Percentiles rank a stretch among this genome's conserved stretches.
Conservation (phyloP, 192 early-diverging fungal species). For the Rhizophagus prolifer region DNA sequence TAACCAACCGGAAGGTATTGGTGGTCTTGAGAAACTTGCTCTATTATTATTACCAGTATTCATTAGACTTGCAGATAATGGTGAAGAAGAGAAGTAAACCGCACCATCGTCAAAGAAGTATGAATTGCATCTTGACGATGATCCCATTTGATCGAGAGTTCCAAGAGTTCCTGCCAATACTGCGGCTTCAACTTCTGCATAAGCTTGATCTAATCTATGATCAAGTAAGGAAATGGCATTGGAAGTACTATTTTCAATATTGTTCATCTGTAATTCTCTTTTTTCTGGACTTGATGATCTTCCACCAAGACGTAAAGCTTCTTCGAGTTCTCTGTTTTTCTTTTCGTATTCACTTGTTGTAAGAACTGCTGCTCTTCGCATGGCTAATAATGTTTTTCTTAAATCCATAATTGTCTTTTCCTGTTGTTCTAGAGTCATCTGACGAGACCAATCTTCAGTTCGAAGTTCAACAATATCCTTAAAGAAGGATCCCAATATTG, state of each 20-base stretch:
- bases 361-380: no score
- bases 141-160: no score
- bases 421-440: constrained; percentile 45
- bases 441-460: constrained; percentile 43
- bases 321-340: constrained; percentile 26
- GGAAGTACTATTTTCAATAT: constrained; percentile 1
- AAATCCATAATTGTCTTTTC: constrained; percentile 56
- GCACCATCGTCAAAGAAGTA: neutral
- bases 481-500: constrained; percentile 54
- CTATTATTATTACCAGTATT: neutral
- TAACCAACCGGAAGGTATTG: constrained; percentile 8
- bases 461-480: constrained; percentile 57
- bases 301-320: neutral
- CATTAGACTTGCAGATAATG: neutral
- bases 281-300: neutral
- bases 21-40: neutral
- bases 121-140: neutral
- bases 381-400: no score
- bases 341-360: no score
- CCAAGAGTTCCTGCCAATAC: no score
- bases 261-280: constrained; percentile 1
- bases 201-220: no score
- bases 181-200: no score
- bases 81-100: neutral
- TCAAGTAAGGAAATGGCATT: neutral